Base-by-base conservation (phyloP, 2,329 filamentous ascomycete genomes). In the Metarhizium sp. region DNA sequence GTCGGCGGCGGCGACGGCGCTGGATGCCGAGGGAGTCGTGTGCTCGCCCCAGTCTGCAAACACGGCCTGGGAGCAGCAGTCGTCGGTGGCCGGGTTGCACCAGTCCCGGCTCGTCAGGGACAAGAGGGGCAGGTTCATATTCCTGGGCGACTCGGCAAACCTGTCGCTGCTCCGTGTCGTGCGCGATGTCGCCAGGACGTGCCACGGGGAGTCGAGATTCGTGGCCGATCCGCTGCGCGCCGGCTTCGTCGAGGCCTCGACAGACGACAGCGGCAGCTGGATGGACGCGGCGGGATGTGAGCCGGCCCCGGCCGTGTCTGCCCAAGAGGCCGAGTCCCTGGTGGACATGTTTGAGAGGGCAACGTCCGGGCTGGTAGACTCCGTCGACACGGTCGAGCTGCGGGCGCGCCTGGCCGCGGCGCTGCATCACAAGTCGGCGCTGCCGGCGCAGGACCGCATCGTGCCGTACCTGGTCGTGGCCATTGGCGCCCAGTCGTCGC, bases 21-120 rank as follows among this genome's bases (percentile, higher is more conserved):
- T 25, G 25, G 25, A 25, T 25, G 25, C 25, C 25, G 25, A 25
- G 25, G 25, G 25, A 25, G 10, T 32, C 29, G 29, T 34, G 43
- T 32, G 40, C 16, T 8, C 13, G 14, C 34, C 16, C 11, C 30
- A 45, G 52, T 32, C 52, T 32, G 40, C 30, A 11, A 34, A 30
- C 13, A 30, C 43, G 32, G 10, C 18, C 11, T 34, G 16, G 20
- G 42, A 45, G n/a, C 52, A 53, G 52, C 38, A 45, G 29, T 47
- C 52, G 14, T 18, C 42, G 42, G 42, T 16, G 47, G 49, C 49
- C 34, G 25, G 53, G 4, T 20, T 54, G 34, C 43, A 54, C 7
- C 53, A 54, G 20, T 54, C 53, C 5, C 45, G 53, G 29, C 46
- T 54, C 30, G n/a, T 54, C n/a, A 13, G 45, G 0, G 53, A 54